A percentile compares a stretch with the other conserved stretches of the same genome.
Conservation (phyloP, 192 early-diverging fungal species). For the Pilaira anomala region DNA sequence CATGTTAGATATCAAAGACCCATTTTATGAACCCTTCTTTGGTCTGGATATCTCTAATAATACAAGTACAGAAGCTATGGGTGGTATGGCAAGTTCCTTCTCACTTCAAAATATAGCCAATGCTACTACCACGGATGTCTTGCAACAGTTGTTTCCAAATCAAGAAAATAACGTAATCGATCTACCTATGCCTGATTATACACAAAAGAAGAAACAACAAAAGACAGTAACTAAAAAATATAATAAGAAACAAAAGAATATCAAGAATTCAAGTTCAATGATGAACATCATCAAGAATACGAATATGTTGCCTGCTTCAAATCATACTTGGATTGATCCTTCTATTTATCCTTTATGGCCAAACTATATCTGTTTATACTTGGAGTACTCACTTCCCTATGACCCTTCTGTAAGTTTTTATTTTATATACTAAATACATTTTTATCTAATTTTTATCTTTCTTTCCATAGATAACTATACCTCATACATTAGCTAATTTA, state of each 20-base stretch:
- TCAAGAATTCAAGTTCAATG: not conserved
- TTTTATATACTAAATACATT: not conserved
- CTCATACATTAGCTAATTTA: slow-evolving; percentile 36
- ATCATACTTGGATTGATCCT: not conserved
- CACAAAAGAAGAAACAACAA: not conserved
- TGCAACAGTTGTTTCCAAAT: not conserved
- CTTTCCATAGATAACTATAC: slow-evolving; percentile 20
- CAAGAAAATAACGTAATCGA: not conserved
- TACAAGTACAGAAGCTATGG: not conserved
- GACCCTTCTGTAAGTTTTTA: slow-evolving; percentile 20
- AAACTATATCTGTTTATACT: slow-evolving; percentile 37
- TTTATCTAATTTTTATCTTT: not conserved
- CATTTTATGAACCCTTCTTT: slow-evolving; percentile 29
- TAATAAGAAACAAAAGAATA: slow-evolving; percentile 6
- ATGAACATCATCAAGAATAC: slow-evolving; percentile 1
- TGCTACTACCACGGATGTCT: not conserved
- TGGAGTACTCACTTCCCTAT: slow-evolving; percentile 35
- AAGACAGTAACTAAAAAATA: not conserved
- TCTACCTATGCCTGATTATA: too few relatives aligned
- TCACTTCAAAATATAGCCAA: not conserved
- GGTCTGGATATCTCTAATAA: not conserved
- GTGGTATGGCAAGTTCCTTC: not conserved
- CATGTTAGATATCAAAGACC: slow-evolving; percentile 33
- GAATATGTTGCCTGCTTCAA: not conserved
- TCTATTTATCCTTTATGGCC: slow-evolving; percentile 34